Conservation (phyloP, 2,329 filamentous ascomycete genomes). For the Fonsecaea erecta region DNA sequence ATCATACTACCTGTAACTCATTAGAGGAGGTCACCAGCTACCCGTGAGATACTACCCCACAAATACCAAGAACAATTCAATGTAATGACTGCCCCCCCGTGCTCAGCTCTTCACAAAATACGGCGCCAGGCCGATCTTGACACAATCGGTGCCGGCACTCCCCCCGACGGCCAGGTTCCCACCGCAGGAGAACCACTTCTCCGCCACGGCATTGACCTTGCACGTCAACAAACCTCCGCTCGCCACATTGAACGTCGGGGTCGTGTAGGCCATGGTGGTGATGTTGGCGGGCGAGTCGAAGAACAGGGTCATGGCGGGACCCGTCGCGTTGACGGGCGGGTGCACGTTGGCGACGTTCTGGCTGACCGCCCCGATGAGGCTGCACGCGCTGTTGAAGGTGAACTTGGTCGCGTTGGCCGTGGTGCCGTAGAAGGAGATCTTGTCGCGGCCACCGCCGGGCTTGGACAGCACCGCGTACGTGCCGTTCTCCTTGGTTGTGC, state of each 20-base stretch:
- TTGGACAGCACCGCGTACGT: background rate
- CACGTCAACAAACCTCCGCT: background rate
- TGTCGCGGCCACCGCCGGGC: background rate
- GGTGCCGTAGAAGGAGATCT: background rate
- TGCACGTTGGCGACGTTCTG: background rate
- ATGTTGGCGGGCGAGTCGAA: background rate
- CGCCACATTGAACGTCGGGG: background rate
- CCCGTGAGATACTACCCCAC: no score
- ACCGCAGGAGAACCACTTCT: background rate
- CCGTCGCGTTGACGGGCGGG: background rate
- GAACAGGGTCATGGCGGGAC: background rate
- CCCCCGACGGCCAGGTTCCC: background rate
- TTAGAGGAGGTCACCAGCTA: no score
- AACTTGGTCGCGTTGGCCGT: background rate
- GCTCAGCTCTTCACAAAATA: background rate
- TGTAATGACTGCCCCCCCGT: no score
- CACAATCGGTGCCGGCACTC: background rate
- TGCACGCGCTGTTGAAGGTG: background rate
- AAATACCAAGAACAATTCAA: no score
- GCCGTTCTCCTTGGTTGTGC: background rate
- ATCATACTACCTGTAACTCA: no score
- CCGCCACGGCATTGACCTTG: background rate
- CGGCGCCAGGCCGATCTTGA: background rate
- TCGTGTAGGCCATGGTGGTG: background rate
- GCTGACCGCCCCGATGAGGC: background rate